Evolutionary conservation across 78 protist species (phyloP).

Genomic region (Speleostelium caveatum): DNA sequence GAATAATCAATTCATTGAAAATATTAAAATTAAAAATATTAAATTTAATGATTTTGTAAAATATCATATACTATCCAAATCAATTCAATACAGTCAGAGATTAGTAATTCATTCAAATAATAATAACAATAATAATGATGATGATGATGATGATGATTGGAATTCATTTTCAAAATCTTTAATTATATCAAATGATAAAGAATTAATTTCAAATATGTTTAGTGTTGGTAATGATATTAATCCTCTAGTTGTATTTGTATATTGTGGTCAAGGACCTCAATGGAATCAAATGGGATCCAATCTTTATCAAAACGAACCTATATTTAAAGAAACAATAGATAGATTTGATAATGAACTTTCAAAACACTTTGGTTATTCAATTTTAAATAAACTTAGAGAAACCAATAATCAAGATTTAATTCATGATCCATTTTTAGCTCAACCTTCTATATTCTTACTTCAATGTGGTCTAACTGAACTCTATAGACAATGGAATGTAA

Average conservation of each 20-base stretch:
- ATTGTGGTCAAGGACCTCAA: conserved; percentile 83
- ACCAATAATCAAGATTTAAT: background rate
- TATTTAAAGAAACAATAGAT: conserved; percentile 13
- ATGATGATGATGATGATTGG: background rate
- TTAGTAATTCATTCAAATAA: background rate
- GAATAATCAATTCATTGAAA: background rate
- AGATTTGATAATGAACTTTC: background rate
- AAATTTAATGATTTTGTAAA: conserved; percentile 28
- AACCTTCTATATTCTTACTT: conserved; percentile 47
- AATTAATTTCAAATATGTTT: background rate
- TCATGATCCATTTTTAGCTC: conserved; percentile 52
- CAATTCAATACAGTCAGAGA: conserved; percentile 9
- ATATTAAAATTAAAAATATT: background rate
- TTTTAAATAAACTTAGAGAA: conserved; percentile 2
- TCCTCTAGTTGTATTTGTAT: conserved; percentile 33
- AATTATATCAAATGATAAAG: background rate
- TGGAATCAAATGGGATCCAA: conserved; percentile 36
- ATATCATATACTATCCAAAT: background rate
- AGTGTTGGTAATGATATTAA: background rate
- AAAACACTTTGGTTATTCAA: conserved; percentile 12
- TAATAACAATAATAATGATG: background rate
- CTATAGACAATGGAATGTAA: conserved; percentile 26
- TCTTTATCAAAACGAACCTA: conserved; percentile 16
- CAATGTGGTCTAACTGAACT: conserved; percentile 51
- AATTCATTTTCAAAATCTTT: background rate